phyloP scores from a whole-genome alignment of 2,329 filamentous ascomycete species.

The Colletotrichum noveboracense region DNA sequence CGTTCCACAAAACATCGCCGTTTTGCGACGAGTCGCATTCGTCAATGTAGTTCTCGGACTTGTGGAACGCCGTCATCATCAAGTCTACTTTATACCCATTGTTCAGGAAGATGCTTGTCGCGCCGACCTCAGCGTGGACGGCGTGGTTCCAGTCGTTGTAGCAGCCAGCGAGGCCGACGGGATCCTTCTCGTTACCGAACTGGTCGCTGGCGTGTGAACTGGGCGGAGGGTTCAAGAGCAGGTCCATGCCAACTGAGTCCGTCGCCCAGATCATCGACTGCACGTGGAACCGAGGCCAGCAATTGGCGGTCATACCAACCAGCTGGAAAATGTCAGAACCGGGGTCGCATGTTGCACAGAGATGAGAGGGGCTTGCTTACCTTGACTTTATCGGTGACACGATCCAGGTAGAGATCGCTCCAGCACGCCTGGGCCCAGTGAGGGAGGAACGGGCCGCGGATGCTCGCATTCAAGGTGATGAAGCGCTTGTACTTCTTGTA shows the following conservation, averaged over 20 bases:
- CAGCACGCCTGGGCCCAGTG: constrained; percentile 39
- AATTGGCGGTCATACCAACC: constrained; percentile 41
- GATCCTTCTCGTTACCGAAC: constrained; percentile 28
- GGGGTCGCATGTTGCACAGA: not conserved
- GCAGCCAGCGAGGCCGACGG: constrained; percentile 34
- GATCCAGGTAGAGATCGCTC: constrained; percentile 36
- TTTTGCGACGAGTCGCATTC: constrained; percentile 19
- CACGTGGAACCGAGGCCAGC: constrained; percentile 36
- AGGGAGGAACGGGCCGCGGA: constrained; percentile 42
- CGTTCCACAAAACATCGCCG: constrained; percentile 30
- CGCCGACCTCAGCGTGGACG: constrained; percentile 35
- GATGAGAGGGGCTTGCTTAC: constrained; percentile 19
- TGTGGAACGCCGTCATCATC: constrained; percentile 36
- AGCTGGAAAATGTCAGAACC: constrained; percentile 28
- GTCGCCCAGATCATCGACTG: constrained; percentile 45
- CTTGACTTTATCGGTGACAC: constrained; percentile 34
- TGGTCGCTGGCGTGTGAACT: constrained; percentile 23
- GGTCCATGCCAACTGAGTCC: constrained; percentile 38
- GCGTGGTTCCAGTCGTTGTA: constrained; percentile 30
- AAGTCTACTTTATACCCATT: constrained; percentile 38
- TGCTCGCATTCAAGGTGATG: constrained; percentile 38
- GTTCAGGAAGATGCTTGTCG: constrained; percentile 30
- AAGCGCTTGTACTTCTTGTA: constrained; percentile 40
- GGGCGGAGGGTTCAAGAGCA: constrained; percentile 35
- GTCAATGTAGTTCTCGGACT: constrained; percentile 11